phyloP scores from a whole-genome alignment of 2,329 filamentous ascomycete genomes.

The Byssoonygena ceratinophila region DNA sequence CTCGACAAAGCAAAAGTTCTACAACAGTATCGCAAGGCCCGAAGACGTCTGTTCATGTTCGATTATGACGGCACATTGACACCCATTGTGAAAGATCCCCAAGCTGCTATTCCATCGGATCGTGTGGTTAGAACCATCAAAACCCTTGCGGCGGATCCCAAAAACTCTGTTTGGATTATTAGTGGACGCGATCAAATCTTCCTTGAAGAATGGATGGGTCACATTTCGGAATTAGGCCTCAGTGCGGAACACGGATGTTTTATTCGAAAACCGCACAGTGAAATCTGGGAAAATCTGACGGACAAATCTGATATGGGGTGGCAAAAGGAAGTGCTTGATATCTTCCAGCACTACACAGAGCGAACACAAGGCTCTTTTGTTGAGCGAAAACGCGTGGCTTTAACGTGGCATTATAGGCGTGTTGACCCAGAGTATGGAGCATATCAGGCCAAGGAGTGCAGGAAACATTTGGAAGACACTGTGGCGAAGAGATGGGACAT shows the following conservation, averaged over 20 bases:
- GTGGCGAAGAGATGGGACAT: constrained; percentile 76
- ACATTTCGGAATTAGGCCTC: constrained; percentile 79
- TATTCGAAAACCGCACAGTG: constrained; percentile 65
- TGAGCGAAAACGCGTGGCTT: constrained; percentile 82
- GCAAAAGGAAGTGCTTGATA: constrained; percentile 72
- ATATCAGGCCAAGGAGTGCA: constrained; percentile 69
- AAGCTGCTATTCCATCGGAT: constrained; percentile 77
- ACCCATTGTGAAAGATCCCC: constrained; percentile 85
- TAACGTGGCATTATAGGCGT: constrained; percentile 95
- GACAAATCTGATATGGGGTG: constrained; percentile 83
- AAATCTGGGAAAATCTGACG: constrained; percentile 79
- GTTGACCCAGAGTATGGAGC: constrained; percentile 76
- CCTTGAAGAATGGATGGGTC: constrained; percentile 80
- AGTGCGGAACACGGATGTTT: constrained; percentile 97
- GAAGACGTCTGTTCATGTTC: constrained; percentile 88
- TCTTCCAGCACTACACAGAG: constrained; percentile 84
- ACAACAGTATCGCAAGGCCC: constrained; percentile 60
- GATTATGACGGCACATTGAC: constrained; percentile 97
- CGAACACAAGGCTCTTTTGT: constrained; percentile 81
- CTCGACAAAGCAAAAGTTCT: constrained; percentile 66
- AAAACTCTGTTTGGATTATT: constrained; percentile 96
- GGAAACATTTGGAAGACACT: constrained; percentile 66
- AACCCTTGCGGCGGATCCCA: constrained; percentile 64
- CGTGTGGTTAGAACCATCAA: constrained; percentile 70
- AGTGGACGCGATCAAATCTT: constrained; percentile 90